phyloP scores from a whole-genome alignment of 129 eudicot species.

The Cynara cardunculus region DNA sequence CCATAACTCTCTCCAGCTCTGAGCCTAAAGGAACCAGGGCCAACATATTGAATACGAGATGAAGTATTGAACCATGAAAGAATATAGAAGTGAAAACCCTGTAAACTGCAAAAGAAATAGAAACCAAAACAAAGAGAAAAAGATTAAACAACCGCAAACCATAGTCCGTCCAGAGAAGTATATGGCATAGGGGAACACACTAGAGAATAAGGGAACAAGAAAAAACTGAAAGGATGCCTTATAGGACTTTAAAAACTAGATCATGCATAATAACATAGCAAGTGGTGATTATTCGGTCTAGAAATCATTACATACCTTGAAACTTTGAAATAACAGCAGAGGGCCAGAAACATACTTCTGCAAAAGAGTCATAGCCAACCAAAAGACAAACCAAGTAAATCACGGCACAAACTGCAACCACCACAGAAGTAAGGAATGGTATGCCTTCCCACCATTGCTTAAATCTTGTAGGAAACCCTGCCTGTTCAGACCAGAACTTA shows the following conservation, averaged over 20 bases:
- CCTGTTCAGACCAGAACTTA: conserved; percentile 41
- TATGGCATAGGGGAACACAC: background rate
- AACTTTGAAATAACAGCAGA: conserved; percentile 65
- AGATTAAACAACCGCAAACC: background rate
- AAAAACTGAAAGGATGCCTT: no score
- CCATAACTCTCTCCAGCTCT: conserved; percentile 96
- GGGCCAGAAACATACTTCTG: conserved; percentile 90
- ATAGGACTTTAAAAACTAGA: background rate
- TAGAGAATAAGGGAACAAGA: no score
- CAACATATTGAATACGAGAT: conserved; percentile 90
- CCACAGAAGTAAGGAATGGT: conserved; percentile 80
- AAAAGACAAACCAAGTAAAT: conserved; percentile 85
- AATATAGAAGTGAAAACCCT: conserved; percentile 78
- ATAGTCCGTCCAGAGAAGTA: background rate
- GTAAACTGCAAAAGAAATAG: conserved; percentile 60
- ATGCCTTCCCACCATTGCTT: conserved; percentile 98
- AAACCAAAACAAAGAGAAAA: conserved; percentile 5
- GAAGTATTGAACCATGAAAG: conserved; percentile 88
- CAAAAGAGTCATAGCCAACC: conserved; percentile 83
- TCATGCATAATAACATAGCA: background rate
- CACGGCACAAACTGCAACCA: conserved; percentile 60
- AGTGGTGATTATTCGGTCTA: background rate
- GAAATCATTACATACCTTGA: conserved; percentile 51
- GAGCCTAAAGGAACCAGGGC: conserved; percentile 97
- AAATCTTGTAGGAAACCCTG: conserved; percentile 71